Conservation (phyloP, 1,139 yeast species). For the Geotrichum restrictum region DNA sequence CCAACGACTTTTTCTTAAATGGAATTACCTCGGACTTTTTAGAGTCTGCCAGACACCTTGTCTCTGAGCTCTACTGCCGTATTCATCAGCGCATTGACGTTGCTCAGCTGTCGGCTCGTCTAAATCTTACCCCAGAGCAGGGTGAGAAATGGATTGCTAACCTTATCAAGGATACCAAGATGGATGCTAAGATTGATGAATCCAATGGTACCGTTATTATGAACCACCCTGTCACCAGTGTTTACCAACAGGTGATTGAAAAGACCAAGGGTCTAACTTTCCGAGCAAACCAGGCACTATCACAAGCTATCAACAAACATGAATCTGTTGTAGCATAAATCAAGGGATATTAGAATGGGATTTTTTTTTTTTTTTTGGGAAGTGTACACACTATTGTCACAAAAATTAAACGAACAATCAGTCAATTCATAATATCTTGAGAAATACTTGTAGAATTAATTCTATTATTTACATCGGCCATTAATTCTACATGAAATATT, state of each 20-base stretch:
- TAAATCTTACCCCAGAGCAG: constrained; percentile 46
- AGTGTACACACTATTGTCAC: background rate
- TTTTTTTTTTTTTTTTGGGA: too few species aligned
- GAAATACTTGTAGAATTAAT: constrained; percentile 4
- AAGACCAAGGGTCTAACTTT: constrained; percentile 57
- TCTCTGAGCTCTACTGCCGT: constrained; percentile 52
- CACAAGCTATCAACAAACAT: constrained; percentile 35
- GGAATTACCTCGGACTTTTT: constrained; percentile 44
- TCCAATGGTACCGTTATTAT: constrained; percentile 47
- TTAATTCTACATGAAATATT: constrained; percentile 2
- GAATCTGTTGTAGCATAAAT: constrained; percentile 22
- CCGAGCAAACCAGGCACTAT: constrained; percentile 52
- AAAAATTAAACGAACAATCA: background rate
- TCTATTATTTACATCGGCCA: constrained; percentile 10
- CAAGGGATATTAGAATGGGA: background rate
- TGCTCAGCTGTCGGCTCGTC: constrained; percentile 42
- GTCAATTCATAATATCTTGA: background rate
- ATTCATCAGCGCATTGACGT: constrained; percentile 50
- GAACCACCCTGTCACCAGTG: constrained; percentile 46
- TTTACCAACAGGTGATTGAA: constrained; percentile 56
- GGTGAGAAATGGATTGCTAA: constrained; percentile 51
- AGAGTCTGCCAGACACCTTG: constrained; percentile 48
- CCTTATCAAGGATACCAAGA: constrained; percentile 47
- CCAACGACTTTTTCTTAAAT: constrained; percentile 53
- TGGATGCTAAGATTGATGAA: constrained; percentile 51